phyloP scores from a whole-genome alignment of 495 filamentous ascomycete genomes.

The Aspergillus panamensis region DNA sequence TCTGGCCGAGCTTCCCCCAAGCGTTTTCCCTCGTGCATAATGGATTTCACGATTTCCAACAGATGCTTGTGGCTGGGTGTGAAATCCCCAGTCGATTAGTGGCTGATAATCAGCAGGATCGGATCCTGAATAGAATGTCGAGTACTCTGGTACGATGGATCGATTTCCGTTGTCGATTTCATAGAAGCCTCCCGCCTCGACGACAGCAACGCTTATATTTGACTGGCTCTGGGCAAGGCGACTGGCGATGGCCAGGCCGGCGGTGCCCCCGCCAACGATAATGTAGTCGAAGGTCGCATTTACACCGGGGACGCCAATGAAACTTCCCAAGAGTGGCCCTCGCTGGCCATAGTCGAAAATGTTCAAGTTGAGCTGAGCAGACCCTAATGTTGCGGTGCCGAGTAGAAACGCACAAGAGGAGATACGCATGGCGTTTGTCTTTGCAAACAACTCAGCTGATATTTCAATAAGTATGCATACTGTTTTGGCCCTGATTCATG shows the following conservation, averaged over 20 bases:
- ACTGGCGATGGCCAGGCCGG: conserved; percentile 40
- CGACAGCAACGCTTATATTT: conserved; percentile 36
- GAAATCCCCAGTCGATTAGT: conserved; percentile 47
- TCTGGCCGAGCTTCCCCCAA: conserved; percentile 33
- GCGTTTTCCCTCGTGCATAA: conserved; percentile 27
- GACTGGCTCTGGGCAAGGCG: conserved; percentile 30
- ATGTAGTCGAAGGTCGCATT: conserved; percentile 35
- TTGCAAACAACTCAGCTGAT: neutral
- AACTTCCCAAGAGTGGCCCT: conserved; percentile 17
- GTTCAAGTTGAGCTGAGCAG: conserved; percentile 13
- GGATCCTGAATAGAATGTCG: conserved; percentile 53
- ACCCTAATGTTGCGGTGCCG: conserved; percentile 4
- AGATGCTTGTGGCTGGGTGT: conserved; percentile 36
- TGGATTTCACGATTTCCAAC: conserved; percentile 24
- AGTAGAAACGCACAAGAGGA: neutral
- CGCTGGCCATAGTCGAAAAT: conserved; percentile 19
- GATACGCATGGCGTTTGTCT: conserved; percentile 1
- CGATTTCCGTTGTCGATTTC: conserved; percentile 47
- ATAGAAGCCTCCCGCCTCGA: conserved; percentile 56
- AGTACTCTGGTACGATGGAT: conserved; percentile 45
- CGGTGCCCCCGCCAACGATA: conserved; percentile 39
- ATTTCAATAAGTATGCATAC: too few relatives aligned
- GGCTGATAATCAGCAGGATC: conserved; percentile 44
- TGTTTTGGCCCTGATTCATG: too few relatives aligned
- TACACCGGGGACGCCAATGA: conserved; percentile 12